A percentile compares a stretch with the other conserved stretches of the same genome.
Evolutionary conservation across 306 rosid genomes (phyloP).

Genomic region (Nissolia schottii): DNA sequence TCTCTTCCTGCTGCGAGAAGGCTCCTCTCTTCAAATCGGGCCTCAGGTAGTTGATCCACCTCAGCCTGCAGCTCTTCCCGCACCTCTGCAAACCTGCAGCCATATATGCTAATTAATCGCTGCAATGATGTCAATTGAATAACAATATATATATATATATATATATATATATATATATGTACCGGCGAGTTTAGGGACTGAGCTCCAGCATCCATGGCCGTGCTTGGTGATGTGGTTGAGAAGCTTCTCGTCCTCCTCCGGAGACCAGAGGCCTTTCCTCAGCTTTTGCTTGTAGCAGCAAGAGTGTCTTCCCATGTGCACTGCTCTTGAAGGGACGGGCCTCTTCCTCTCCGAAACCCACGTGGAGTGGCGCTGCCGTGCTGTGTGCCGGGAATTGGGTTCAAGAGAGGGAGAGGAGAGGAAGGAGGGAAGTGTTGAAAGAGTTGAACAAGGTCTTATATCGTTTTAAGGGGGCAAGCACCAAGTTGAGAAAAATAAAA

Average conservation of each 20-base stretch:
- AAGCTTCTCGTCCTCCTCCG: slow-evolving; percentile 97
- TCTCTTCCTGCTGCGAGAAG: slow-evolving; percentile 89
- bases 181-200: slow-evolving; percentile 94
- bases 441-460: neutral
- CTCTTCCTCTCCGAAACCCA: too few species aligned
- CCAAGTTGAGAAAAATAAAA: slow-evolving; percentile 62
- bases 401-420: too few species aligned
- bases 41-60: slow-evolving; percentile 93
- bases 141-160: neutral
- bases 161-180: neutral
- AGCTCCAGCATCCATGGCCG: slow-evolving; percentile 99
- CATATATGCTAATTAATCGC: too few species aligned
- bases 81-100: slow-evolving; percentile 78
- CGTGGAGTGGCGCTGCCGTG: too few species aligned
- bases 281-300: slow-evolving; percentile 95
- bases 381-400: too few species aligned
- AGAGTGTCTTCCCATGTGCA: slow-evolving; percentile 96
- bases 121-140: neutral
- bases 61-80: slow-evolving; percentile 89
- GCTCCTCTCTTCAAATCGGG: slow-evolving; percentile 98
- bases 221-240: slow-evolving; percentile 71
- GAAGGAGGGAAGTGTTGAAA: neutral
- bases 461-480: slow-evolving; percentile 9
- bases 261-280: slow-evolving; percentile 96
- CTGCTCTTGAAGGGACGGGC: too few species aligned